Percentiles rank a stretch among this genome's conserved stretches.
These are phyloP conservation scores for Glutinoglossum americanum DNA, from an alignment of 495 filamentous ascomycete species.

Conservation along the genomic window DNA sequence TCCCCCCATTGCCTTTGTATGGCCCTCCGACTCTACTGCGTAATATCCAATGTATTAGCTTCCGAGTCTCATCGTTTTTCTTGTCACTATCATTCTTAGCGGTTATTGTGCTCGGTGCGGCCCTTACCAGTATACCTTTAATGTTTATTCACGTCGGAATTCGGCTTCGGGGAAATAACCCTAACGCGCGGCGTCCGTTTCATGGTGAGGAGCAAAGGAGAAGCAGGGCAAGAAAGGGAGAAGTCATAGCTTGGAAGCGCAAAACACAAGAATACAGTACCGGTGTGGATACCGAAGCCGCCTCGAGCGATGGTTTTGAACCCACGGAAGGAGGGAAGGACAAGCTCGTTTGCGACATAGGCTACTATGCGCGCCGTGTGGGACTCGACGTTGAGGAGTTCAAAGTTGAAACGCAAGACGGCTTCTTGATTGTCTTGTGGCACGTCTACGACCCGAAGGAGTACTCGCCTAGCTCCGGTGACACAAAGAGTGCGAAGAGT, in stretches of 20 bases:
- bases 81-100: slow-evolving; percentile 56
- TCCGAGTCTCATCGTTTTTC: slow-evolving; percentile 44
- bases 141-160: slow-evolving; percentile 24
- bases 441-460: slow-evolving; percentile 77
- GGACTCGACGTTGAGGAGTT: slow-evolving; percentile 73
- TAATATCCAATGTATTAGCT: slow-evolving; percentile 37
- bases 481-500: slow-evolving; percentile 19
- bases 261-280: slow-evolving; percentile 8
- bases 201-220: slow-evolving; percentile 43
- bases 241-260: slow-evolving; percentile 36
- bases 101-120: slow-evolving; percentile 51
- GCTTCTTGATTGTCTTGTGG: slow-evolving; percentile 73
- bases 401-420: slow-evolving; percentile 82
- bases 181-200: slow-evolving; percentile 40
- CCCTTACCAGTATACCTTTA: slow-evolving; percentile 35
- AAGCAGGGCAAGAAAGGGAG: slow-evolving; percentile 28
- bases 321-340: slow-evolving; percentile 67
- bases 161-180: slow-evolving; percentile 31
- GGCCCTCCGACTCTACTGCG: slow-evolving; percentile 44
- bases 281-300: slow-evolving; percentile 19
- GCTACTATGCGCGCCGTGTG: slow-evolving; percentile 74
- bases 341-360: slow-evolving; percentile 51
- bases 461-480: slow-evolving; percentile 24
- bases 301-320: slow-evolving; percentile 30
- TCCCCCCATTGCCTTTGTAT: slow-evolving; percentile 72